Evolutionary conservation across 768 basidiomycete species (phyloP).

Genomic region (Clitopilus hobsonii): DNA sequence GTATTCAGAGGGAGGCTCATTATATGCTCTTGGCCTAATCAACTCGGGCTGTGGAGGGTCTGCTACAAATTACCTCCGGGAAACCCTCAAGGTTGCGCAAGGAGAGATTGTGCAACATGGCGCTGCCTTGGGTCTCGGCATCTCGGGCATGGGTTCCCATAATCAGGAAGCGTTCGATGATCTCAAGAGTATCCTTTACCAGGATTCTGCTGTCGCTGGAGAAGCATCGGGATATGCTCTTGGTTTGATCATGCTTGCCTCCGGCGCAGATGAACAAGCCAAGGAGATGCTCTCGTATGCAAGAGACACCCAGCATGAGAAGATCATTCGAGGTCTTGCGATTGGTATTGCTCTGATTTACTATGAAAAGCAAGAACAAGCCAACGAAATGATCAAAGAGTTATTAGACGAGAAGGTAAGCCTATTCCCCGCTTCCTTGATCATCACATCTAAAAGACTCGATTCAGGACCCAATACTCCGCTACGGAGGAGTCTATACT

Average conservation of each 20-base stretch:
- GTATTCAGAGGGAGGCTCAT: conserved; percentile 94
- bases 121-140: conserved; percentile 93
- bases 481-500: conserved; percentile 97
- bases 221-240: conserved; percentile 96
- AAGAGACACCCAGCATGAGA: conserved; percentile 97
- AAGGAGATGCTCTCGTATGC: conserved; percentile 97
- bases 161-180: conserved; percentile 90
- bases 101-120: conserved; percentile 95
- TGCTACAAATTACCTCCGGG: conserved; percentile 73
- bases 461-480: conserved; percentile 93
- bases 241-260: conserved; percentile 98
- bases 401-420: conserved; percentile 83
- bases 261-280: conserved; percentile 70
- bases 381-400: conserved; percentile 74
- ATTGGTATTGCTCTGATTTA: conserved; percentile 90
- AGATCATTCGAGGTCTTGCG: conserved; percentile 95
- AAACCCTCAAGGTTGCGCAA: conserved; percentile 68
- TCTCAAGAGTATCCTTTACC: conserved; percentile 83
- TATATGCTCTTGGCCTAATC: conserved; percentile 92
- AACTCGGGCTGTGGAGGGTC: conserved; percentile 86
- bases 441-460: too few relatives aligned
- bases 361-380: conserved; percentile 91
- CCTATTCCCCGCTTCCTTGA: too few relatives aligned
- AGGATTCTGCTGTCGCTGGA: conserved; percentile 92
- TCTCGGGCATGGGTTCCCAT: conserved; percentile 91